Evolutionary conservation across 331 rosid genomes (phyloP), one percentile per base, ranked within the genome.

Genomic region (Erythrophleum ivorense): DNA sequence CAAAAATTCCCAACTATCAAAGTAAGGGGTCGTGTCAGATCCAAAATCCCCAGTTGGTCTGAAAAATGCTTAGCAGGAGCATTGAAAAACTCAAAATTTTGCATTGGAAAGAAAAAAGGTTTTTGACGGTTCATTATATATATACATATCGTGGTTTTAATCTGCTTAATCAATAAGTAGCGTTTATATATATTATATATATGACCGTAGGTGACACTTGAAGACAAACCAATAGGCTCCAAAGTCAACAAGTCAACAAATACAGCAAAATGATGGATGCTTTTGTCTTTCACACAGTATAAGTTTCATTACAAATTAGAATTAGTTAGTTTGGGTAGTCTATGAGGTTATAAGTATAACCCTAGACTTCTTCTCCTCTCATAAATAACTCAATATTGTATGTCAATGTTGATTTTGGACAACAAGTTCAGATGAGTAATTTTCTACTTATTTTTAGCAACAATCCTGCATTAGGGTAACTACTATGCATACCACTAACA

Each of bases 151-250:
- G 14, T 48, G 40, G 29, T 80, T 52, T 63, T 45, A 71, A 38
- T 71, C 36, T 36, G 1, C 40, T 36, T 57, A 15, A 29, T 72
- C 71, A 81, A 70, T 78, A 49, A 54, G 18, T 60, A 21, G 1
- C 53, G 46, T 36, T 36, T 1, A 2, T 36, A 0, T 36, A 2
- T n/a, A n/a, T n/a, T n/a, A n/a, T n/a, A 36, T 36, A 36, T 43
- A 50, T n/a, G 59, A 19, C 7, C 59, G 76, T 29, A 73, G 81
- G 71, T 83, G 16, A 57, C 48, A 71, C 31, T 68, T 21, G 62
- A 82, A 81, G 87, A 24, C 90, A 90, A 81, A 77, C 74, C 65
- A 54, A 82, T 76, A 84, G 92, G 78, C 85, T 89, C 91, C 94
- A 90, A 85, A 9, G 13, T 46, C 3, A 8, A 46, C 52, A 24